A percentile compares a stretch with the other conserved stretches of the same genome.
phyloP scores from a whole-genome alignment of 805 yeast genomes.

The Ogataea saltuana region DNA sequence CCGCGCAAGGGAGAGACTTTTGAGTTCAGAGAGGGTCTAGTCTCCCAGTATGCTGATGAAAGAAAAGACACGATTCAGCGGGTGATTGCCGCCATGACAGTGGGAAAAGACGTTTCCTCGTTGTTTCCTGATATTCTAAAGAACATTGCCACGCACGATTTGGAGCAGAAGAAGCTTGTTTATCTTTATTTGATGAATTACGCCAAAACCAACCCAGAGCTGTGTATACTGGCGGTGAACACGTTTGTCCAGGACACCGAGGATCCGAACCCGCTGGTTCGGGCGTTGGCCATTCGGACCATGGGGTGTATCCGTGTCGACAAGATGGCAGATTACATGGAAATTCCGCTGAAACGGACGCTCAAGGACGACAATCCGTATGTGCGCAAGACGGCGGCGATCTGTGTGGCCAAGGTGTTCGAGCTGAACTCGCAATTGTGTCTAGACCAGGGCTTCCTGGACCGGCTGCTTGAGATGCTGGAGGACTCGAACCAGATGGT shows the following conservation, averaged over 20 bases:
- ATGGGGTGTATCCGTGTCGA: conserved; percentile 98
- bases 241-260: conserved; percentile 94
- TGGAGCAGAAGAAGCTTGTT: conserved; percentile 95
- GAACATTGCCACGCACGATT: conserved; percentile 94
- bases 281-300: conserved; percentile 95
- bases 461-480: conserved; percentile 61
- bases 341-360: conserved; percentile 82
- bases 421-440: conserved; percentile 82
- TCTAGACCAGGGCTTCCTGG: conserved; percentile 82
- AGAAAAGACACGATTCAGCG: conserved; percentile 96
- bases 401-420: conserved; percentile 93
- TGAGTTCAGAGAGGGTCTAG: conserved; percentile 86
- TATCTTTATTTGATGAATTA: conserved; percentile 95
- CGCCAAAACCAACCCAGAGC: conserved; percentile 94
- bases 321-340: conserved; percentile 93
- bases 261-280: conserved; percentile 93
- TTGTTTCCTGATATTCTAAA: conserved; percentile 94
- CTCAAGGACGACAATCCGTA: conserved; percentile 93
- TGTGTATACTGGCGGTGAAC: conserved; percentile 93
- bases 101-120: conserved; percentile 94
- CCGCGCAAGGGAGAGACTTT: conserved; percentile 77
- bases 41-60: conserved; percentile 91
- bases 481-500: conserved; percentile 96
- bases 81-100: conserved; percentile 97
- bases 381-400: conserved; percentile 96